Percentiles rank a stretch among this genome's conserved stretches.
Conservation (phyloP, 169 alveolate genomes). For the Cryptosporidium xiaoi region DNA sequence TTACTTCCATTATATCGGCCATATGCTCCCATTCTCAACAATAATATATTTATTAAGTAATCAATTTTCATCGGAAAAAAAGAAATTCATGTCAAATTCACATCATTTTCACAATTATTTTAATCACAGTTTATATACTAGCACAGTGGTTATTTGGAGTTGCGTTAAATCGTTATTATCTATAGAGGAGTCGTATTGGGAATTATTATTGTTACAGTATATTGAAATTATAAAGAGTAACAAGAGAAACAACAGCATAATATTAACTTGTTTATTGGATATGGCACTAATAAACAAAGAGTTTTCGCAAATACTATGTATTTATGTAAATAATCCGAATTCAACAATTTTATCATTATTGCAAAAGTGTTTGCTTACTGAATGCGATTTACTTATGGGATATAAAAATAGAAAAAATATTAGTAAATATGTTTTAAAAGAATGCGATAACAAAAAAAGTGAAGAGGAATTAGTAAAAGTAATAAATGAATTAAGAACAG, state of each 20-base stretch:
- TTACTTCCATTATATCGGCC: constrained; percentile 64
- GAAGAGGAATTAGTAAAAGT: background rate
- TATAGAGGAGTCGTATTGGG: constrained; percentile 34
- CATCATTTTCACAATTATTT: constrained; percentile 65
- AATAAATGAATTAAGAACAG: constrained; percentile 41
- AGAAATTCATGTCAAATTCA: constrained; percentile 46
- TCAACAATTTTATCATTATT: constrained; percentile 25
- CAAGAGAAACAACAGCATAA: constrained; percentile 23
- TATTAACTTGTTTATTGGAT: constrained; percentile 36
- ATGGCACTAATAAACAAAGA: constrained; percentile 63
- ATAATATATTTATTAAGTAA: constrained; percentile 61
- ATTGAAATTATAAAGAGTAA: constrained; percentile 61
- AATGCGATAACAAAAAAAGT: too few species aligned
- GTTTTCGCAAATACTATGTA: constrained; percentile 48
- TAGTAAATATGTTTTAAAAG: background rate
- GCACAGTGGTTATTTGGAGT: constrained; percentile 55
- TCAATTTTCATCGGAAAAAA: constrained; percentile 69
- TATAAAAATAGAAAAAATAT: background rate
- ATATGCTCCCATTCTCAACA: constrained; percentile 21
- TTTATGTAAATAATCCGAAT: constrained; percentile 42
- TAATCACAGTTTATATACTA: constrained; percentile 41
- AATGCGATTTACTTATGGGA: constrained; percentile 17
- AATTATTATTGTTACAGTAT: constrained; percentile 46
- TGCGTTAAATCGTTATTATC: constrained; percentile 48
- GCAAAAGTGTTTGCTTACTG: constrained; percentile 40